Base-by-base conservation (phyloP, 23 red algal genomes). In the Chondrus crispus region DNA sequence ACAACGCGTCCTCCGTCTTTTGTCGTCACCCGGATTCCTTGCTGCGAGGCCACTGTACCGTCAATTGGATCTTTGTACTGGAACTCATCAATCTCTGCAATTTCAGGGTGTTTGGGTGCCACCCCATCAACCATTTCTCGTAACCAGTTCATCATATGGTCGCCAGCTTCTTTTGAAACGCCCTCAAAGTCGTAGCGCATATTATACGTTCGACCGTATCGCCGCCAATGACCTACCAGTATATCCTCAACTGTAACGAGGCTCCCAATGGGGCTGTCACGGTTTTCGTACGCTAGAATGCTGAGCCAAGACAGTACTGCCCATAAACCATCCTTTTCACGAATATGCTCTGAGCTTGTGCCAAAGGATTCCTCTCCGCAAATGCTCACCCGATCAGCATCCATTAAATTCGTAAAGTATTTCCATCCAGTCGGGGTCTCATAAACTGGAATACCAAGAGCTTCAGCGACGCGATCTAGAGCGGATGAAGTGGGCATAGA, bases 281-380 rank as follows among this genome's bases (percentile, higher is more conserved):
- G 52, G 70, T 91, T 96, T 49, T 88, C 72, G 33, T 91, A 55
- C 19, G 78, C 93, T 18, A 98, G 47, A 70, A 98, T 96, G 46
- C 84, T 73, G 42, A 98, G 45, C 97, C 97, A 98, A 51, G 81
- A 87, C 13, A 98, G 90, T 49, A 96, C 91, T 29, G 97, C 88
- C 64, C 64, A 96, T 54, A 98, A 43, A 3, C 93, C 97, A 50
- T 98, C 97, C 82, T 96, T 98, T 81, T 98, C 97, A 9, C 97
- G 93, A 22, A 98, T 87, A 74, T 96, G 95, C 79, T 79, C 87
- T 16, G 78, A 70, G 38, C 97, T 90, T 19, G 93, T 93, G 2
- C 97, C 97, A 77, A 93, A 96, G 14, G 78, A 92, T 77, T 98
- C 97, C 72, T 98, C 97, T 75, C 94, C 92, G 74, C 97, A 98